Evolutionary conservation across 768 basidiomycete species (phyloP).

Genomic region (Daedaleopsis nitida): DNA sequence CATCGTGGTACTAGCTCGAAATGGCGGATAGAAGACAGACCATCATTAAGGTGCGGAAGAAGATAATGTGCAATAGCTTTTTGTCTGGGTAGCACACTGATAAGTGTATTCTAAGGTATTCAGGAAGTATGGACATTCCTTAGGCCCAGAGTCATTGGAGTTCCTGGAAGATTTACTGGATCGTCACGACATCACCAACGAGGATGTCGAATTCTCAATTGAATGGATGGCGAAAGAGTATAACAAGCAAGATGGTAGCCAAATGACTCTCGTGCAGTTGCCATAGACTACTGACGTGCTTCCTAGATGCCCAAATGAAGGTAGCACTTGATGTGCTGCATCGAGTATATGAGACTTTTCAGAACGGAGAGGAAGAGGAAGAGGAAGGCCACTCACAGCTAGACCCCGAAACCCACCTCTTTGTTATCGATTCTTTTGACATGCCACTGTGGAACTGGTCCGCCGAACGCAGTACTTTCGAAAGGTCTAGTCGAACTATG

Average conservation of each 20-base stretch:
- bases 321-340: slow-evolving; percentile 67
- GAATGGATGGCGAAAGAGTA: slow-evolving; percentile 86
- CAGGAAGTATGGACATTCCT: slow-evolving; percentile 84
- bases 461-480: slow-evolving; percentile 81
- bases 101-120: slow-evolving; percentile 57
- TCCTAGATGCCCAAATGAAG: slow-evolving; percentile 78
- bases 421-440: slow-evolving; percentile 87
- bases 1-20: not conserved
- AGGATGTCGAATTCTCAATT: slow-evolving; percentile 71
- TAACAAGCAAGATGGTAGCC: slow-evolving; percentile 83
- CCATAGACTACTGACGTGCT: not conserved
- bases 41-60: slow-evolving; percentile 45
- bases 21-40: slow-evolving; percentile 44
- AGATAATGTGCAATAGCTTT: not conserved
- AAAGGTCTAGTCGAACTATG: slow-evolving; percentile 56
- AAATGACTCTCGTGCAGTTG: not conserved
- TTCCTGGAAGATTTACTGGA: slow-evolving; percentile 73
- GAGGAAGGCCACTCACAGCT: slow-evolving; percentile 60
- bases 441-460: slow-evolving; percentile 97
- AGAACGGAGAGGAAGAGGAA: slow-evolving; percentile 54
- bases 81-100: not conserved
- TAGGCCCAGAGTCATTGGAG: slow-evolving; percentile 76
- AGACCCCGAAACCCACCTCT: slow-evolving; percentile 81
- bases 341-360: slow-evolving; percentile 75
- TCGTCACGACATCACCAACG: slow-evolving; percentile 67